Evolutionary conservation across 495 filamentous ascomycete genomes (phyloP), one percentile per base, ranked within the genome.

Genomic region (Extremus antarcticus): DNA sequence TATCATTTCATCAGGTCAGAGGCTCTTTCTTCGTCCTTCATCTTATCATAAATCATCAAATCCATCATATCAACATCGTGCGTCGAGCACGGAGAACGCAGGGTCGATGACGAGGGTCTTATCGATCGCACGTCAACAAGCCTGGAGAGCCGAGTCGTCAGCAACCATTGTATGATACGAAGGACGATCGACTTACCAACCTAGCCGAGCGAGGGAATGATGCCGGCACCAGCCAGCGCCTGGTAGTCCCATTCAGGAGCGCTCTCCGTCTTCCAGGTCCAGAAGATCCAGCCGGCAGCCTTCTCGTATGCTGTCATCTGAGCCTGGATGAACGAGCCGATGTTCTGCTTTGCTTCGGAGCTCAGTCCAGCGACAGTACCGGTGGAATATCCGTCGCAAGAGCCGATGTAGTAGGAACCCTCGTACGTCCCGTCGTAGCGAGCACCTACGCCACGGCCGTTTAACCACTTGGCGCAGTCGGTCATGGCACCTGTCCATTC

Each of bases 201-300:
- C 25, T 13, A 29, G 47, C 47, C 47, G 10, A 50, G 15, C 47
- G 4, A 8, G 4, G 47, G 47, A 25, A 50, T 29, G 22, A 50
- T 25, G 22, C 47, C 47, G 20, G 23, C 25, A 25, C 47, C 25
- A 25, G 25, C 22, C 47, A 50, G 17, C 22, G 47, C 76, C 71
- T 82, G 73, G 76, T 94, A 82, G 65, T 91, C 81, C 90, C 90
- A 95, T 69, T 90, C 88, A 0, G 90, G 90, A 24, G 88, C 79
- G 39, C 77, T 83, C 60, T 94, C 86, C n/a, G 82, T 88, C 72
- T 88, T 90, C 80, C 86, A 89, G 4, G 81, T 82, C 86, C 86
- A 90, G 70, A 85, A 89, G 54, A 90, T 70, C 86, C 86, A 90
- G 16, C 86, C 86, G 0, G 64, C 70, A 19, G 75, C 77, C 62